Evolutionary conservation across 345 rosid genomes (phyloP).

Genomic region (Eucalyptus melliodora): DNA sequence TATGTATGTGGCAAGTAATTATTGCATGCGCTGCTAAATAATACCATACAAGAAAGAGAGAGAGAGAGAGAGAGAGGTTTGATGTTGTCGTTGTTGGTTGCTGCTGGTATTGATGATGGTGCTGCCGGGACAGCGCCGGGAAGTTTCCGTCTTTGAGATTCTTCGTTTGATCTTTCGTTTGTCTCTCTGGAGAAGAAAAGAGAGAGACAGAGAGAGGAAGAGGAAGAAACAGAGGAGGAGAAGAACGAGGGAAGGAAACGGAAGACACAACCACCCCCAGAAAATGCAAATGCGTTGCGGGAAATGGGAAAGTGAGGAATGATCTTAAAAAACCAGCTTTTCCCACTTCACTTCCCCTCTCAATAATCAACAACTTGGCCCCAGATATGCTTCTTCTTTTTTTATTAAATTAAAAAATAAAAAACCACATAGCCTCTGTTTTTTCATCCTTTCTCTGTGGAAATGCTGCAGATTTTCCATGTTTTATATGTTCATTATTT

Average conservation of each 20-base stretch:
- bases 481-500: background rate
- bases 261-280: background rate
- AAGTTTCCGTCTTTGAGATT: background rate
- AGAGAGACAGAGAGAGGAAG: background rate
- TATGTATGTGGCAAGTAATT: background rate
- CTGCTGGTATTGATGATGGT: background rate
- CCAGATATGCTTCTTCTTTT: background rate
- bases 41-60: background rate
- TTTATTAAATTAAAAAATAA: background rate
- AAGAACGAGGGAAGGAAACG: background rate
- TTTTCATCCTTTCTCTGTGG: background rate
- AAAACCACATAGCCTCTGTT: background rate
- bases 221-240: background rate
- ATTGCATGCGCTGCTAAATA: background rate
- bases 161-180: background rate
- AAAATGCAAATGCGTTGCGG: background rate
- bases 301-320: background rate
- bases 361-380: background rate
- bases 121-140: background rate
- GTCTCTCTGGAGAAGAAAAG: background rate
- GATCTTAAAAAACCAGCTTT: background rate
- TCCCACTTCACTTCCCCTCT: background rate
- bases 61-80: background rate
- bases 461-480: background rate
- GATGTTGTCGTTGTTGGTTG: background rate